A percentile compares a stretch with the other conserved stretches of the same genome.
These are phyloP conservation scores for Stachybotrys chartarum DNA, from an alignment of 2,329 filamentous ascomycete genomes.

Conservation along the genomic window DNA sequence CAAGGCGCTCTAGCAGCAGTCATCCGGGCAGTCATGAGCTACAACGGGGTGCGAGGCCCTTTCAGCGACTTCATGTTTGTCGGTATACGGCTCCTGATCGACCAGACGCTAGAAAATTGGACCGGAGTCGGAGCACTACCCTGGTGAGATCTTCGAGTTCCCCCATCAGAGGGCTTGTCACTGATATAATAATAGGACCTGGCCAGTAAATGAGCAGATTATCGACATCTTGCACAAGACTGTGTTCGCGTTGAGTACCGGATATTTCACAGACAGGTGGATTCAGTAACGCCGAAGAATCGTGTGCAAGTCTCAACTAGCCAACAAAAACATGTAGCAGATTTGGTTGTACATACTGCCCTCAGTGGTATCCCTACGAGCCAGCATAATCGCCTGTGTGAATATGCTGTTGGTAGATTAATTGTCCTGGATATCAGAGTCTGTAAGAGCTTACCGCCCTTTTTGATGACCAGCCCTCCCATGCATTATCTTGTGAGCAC, in stretches of 20 bases:
- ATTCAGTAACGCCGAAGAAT: background rate
- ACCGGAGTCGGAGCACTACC: background rate
- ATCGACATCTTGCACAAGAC: background rate
- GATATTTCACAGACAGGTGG: background rate
- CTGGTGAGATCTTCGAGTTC: background rate
- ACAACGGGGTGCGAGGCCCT: background rate
- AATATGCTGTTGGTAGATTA: too few relatives aligned
- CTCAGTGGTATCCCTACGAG: too few relatives aligned
- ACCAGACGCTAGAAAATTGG: background rate
- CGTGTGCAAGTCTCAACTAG: too few relatives aligned
- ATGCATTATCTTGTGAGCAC: too few relatives aligned
- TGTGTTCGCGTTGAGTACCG: background rate
- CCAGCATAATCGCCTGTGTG: too few relatives aligned
- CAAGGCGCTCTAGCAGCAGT: background rate
- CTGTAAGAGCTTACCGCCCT: too few relatives aligned
- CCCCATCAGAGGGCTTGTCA: background rate
- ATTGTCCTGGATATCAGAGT: too few relatives aligned
- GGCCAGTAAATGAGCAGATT: background rate
- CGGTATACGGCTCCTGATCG: background rate
- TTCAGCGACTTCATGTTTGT: slow-evolving; percentile 1
- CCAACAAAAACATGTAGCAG: too few relatives aligned
- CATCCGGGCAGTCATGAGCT: background rate
- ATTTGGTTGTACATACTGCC: too few relatives aligned
- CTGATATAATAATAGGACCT: background rate
- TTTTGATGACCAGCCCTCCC: too few relatives aligned